phyloP scores from a whole-genome alignment of 495 filamentous ascomycete genomes.

The Thozetella sp. region DNA sequence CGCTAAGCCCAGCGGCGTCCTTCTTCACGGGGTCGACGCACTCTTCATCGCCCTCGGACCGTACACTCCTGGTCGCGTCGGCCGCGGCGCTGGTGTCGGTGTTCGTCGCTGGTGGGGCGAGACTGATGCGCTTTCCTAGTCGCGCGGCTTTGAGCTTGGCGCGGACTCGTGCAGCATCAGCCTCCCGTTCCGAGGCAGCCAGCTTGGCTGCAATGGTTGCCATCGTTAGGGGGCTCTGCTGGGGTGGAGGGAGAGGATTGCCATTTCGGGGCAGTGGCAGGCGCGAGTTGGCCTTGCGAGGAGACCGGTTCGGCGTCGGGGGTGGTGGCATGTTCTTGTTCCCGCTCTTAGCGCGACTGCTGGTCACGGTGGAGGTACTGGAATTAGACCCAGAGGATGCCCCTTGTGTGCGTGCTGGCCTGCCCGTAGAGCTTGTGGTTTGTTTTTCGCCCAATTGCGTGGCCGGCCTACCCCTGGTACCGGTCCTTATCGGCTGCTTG shows the following conservation, averaged over 20 bases:
- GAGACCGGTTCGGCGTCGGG: conserved; percentile 14
- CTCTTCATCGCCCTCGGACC: not conserved
- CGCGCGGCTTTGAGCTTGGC: conserved; percentile 54
- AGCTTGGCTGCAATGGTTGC: conserved; percentile 57
- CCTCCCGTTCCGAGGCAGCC: conserved; percentile 55
- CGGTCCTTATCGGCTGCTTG: not conserved
- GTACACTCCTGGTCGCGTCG: not conserved
- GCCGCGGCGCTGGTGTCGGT: not conserved
- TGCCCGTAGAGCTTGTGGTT: not conserved
- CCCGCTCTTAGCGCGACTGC: conserved; percentile 14
- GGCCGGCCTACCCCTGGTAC: not conserved
- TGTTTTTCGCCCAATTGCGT: not conserved
- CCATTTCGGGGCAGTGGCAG: conserved; percentile 36
- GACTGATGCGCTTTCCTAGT: conserved; percentile 17
- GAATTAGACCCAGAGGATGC: not conserved
- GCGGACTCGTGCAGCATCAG: conserved; percentile 54
- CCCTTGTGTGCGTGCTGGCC: not conserved
- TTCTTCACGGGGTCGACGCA: conserved; percentile 23
- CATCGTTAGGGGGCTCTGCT: conserved; percentile 52
- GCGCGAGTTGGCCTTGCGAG: conserved; percentile 32
- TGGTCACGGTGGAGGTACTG: conserved; percentile 5
- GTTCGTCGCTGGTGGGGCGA: conserved; percentile 11
- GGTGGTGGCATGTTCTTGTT: conserved; percentile 8
- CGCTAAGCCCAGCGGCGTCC: conserved; percentile 3
- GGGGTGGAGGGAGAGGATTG: conserved; percentile 30